These are phyloP conservation scores for Neodidymelliopsis sp. DNA, from an alignment of 2,329 filamentous ascomycete genomes.

Conservation along the genomic window DNA sequence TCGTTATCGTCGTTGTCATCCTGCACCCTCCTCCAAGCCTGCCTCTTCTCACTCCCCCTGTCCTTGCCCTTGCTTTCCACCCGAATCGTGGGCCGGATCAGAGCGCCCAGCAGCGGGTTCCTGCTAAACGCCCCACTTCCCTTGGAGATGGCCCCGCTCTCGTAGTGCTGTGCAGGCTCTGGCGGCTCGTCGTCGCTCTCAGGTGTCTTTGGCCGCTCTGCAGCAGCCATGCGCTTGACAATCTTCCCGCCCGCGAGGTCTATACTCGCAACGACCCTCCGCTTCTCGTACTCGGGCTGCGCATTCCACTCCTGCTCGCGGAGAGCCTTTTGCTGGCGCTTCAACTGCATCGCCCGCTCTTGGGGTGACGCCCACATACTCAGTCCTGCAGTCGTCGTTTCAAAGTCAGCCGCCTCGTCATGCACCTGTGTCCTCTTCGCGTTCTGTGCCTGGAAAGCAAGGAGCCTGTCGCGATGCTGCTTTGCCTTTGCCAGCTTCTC, in stretches of 20 bases:
- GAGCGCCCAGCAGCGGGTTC: constrained; percentile 70
- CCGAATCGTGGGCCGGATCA: constrained; percentile 69
- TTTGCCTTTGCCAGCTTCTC: constrained; percentile 73
- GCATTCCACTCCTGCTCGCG: constrained; percentile 88
- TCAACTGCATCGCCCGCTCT: constrained; percentile 82
- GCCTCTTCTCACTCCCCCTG: constrained; percentile 47
- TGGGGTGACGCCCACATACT: constrained; percentile 86
- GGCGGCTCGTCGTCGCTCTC: constrained; percentile 59
- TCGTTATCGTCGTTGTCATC: constrained; percentile 63
- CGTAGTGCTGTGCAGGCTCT: constrained; percentile 37
- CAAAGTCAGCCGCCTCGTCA: constrained; percentile 82
- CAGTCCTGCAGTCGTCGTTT: constrained; percentile 65
- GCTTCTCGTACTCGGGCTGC: constrained; percentile 86
- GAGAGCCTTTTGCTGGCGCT: constrained; percentile 82
- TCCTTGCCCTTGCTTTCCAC: constrained; percentile 60
- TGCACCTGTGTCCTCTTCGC: constrained; percentile 82
- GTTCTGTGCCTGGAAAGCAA: constrained; percentile 86
- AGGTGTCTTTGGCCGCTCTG: constrained; percentile 63
- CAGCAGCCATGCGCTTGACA: constrained; percentile 70
- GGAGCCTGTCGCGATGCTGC: constrained; percentile 80
- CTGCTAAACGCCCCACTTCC: constrained; percentile 68
- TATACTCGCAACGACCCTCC: constrained; percentile 82
- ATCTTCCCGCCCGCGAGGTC: constrained; percentile 81
- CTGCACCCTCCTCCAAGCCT: constrained; percentile 59
- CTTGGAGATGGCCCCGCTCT: constrained; percentile 29